Percentiles rank a stretch among this genome's conserved stretches.
phyloP scores from a whole-genome alignment of 2,329 filamentous ascomycete species.

The Ophiostoma triangulosporum region DNA sequence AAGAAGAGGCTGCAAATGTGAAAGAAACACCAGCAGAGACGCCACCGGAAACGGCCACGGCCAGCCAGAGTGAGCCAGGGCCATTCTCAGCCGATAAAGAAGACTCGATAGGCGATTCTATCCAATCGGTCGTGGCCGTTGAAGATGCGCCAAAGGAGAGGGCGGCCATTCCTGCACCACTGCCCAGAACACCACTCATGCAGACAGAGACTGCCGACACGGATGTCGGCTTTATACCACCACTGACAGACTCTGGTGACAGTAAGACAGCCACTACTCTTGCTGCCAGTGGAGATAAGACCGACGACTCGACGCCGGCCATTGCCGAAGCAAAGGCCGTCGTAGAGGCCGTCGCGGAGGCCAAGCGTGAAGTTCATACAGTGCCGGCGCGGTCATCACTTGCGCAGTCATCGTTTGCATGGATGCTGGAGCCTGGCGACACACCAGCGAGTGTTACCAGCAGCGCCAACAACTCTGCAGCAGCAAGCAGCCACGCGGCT shows the following conservation, averaged over 20 bases:
- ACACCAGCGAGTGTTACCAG: conserved; percentile 6
- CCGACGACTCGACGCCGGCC: not conserved
- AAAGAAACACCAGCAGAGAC: too few species aligned
- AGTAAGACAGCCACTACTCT: not conserved
- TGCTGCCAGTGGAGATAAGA: not conserved
- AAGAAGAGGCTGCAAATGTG: not conserved
- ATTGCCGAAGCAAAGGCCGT: not conserved
- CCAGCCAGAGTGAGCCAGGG: too few species aligned
- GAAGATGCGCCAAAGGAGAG: not conserved
- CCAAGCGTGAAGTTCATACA: conserved; percentile 21
- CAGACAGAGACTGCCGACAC: not conserved
- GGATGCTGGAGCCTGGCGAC: conserved; percentile 59
- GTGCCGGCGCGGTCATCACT: conserved; percentile 51
- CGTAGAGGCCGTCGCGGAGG: too few species aligned
- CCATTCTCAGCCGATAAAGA: too few species aligned
- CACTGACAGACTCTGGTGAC: not conserved
- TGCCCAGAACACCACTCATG: not conserved
- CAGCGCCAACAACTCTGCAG: conserved; percentile 3
- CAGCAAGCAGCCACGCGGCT: not conserved
- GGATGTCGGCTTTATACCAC: not conserved
- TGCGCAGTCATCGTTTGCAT: conserved; percentile 63
- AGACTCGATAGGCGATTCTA: too few species aligned
- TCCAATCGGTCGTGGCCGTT: not conserved
- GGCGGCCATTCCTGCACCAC: not conserved
- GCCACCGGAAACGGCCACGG: not conserved